Evolutionary conservation across 2,329 filamentous ascomycete species (phyloP), one percentile per base, ranked within the genome.

Genomic region (Penicillium sp.): DNA sequence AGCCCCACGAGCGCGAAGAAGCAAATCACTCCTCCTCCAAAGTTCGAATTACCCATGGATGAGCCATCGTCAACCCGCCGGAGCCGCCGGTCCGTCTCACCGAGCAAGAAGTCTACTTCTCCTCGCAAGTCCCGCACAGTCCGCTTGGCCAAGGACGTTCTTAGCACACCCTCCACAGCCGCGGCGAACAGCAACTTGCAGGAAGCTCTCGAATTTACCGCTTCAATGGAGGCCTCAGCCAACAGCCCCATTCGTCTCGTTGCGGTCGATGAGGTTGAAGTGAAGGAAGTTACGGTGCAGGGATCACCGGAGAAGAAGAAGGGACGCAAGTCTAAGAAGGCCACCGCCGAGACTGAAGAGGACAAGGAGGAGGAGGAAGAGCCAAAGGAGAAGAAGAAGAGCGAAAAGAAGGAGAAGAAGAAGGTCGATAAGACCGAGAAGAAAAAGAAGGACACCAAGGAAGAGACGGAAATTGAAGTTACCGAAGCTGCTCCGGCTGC

Each of bases 11-110:
- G 89, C 67, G 86, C 91, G 59, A 85, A 88, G 66, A 93, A 92
- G 80, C 86, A 84, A 64, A 97, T 97, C 68, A 80, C 86, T 17
- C 88, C 92, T 26, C 95, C 95, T 50, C 95, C 95, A 24, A 90
- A 88, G 69, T 96, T 91, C 73, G 88, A 91, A 56, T 67, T 88
- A 33, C 80, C 84, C 22, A 79, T 80, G 47, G 76, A 79, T 55
- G 80, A 83, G 61, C 74, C 74, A 12, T 67, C 74, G 13, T 62
- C 73, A 17, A 61, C 72, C 8, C 82, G 84, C 56, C 83, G 88
- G 63, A 83, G 84, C 54, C 81, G 86, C 47, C 84, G 88, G 68
- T 90, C 88, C 8, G 79, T 78, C n/a, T 86, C 84, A 3, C 84
- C 85, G 12, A 82, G 79, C 69, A 84, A 84, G 70, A 81, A 80